Evolutionary conservation across 2,329 filamentous ascomycete species (phyloP).

Genomic region (Aureobasidium vineae): DNA sequence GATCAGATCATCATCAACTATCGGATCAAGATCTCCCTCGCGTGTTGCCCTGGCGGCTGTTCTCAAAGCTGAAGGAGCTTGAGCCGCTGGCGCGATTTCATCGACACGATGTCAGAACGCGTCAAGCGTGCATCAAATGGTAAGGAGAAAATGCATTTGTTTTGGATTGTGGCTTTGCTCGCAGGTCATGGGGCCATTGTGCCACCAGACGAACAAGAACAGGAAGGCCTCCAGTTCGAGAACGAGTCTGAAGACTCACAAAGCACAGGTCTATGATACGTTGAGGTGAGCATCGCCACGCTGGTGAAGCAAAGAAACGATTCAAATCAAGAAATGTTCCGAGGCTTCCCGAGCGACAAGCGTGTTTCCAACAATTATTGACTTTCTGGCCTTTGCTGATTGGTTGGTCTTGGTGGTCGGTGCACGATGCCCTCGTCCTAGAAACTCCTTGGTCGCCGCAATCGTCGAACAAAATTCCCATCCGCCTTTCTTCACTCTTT

Average conservation of each 20-base stretch:
- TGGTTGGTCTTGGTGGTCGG: not conserved
- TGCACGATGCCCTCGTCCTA: slow-evolving; percentile 6
- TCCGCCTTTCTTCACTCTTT: slow-evolving; percentile 18
- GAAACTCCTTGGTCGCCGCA: slow-evolving; percentile 23
- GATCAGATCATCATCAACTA: slow-evolving; percentile 4
- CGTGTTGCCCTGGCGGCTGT: not conserved
- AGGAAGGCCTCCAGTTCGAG: not conserved
- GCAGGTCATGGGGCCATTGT: not conserved
- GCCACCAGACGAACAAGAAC: not conserved
- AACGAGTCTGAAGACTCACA: not conserved
- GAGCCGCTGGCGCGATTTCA: not conserved
- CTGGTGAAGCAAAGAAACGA: not conserved
- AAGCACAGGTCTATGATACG: slow-evolving; percentile 13
- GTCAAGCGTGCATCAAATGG: not conserved
- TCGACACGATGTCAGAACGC: slow-evolving; percentile 12
- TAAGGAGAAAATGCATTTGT: not conserved
- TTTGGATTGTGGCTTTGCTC: slow-evolving; percentile 7
- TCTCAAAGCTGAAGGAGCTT: slow-evolving; percentile 6
- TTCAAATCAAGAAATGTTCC: slow-evolving; percentile 13
- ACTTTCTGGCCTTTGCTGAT: slow-evolving; percentile 4
- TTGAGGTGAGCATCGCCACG: slow-evolving; percentile 12
- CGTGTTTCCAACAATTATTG: slow-evolving; percentile 17
- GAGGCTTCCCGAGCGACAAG: slow-evolving; percentile 10
- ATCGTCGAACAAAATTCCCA: slow-evolving; percentile 28
- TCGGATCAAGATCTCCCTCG: slow-evolving; percentile 16